Percentiles rank a stretch among this genome's conserved stretches.
phyloP scores from a whole-genome alignment of 176 grass and related monocot genomes.

The Secale cereale region DNA sequence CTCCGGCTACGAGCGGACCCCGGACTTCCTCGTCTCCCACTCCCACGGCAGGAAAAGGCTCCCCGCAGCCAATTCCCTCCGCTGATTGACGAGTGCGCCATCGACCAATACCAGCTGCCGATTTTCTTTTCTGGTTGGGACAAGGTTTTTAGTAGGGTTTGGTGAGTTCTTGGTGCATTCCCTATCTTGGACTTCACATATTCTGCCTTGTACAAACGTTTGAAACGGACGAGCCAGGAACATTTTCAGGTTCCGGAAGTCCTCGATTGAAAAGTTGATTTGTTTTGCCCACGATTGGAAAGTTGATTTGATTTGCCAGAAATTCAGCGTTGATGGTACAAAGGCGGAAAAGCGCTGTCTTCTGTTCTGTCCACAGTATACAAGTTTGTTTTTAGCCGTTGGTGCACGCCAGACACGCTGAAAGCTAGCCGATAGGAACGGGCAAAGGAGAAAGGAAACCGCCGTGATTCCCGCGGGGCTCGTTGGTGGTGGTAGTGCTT shows the following conservation, averaged over 20 bases:
- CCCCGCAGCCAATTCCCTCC: background rate
- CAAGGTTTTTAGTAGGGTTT: slow-evolving; percentile 8
- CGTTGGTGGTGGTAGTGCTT: background rate
- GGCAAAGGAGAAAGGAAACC: background rate
- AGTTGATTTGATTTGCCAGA: background rate
- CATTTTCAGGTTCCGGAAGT: background rate
- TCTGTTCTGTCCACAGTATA: background rate
- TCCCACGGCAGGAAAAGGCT: background rate
- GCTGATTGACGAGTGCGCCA: background rate
- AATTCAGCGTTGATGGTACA: background rate
- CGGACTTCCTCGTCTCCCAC: slow-evolving; percentile 34
- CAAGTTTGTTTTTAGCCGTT: slow-evolving; percentile 6
- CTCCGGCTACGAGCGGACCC: slow-evolving; percentile 39
- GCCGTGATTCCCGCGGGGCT: slow-evolving; percentile 15
- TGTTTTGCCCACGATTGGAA: background rate
- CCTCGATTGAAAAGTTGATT: background rate
- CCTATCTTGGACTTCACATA: background rate
- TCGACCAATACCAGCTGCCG: background rate
- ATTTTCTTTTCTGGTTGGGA: background rate
- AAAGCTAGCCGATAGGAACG: background rate
- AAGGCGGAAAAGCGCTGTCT: background rate
- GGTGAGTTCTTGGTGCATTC: background rate
- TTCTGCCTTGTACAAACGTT: background rate
- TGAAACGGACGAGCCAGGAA: background rate
- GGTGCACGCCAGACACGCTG: background rate